Percentiles rank a stretch among this genome's conserved stretches.
Evolutionary conservation across 2,329 filamentous ascomycete genomes (phyloP).

Genomic region (Chaetothyriales sp.): DNA sequence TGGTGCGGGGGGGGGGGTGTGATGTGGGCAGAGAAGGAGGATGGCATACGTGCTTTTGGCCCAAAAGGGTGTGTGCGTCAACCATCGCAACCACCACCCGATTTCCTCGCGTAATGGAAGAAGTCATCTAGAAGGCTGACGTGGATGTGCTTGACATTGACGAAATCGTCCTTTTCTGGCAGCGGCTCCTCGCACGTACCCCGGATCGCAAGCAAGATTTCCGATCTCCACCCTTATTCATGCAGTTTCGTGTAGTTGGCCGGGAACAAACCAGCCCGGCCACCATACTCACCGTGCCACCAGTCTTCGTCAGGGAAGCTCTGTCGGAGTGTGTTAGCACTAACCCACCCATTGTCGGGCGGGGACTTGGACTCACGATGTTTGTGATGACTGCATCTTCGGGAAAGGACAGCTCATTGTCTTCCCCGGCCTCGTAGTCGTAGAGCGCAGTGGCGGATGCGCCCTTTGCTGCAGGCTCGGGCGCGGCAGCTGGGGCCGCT

Average conservation of each 20-base stretch:
- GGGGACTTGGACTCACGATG: constrained; percentile 46
- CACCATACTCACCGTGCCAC: constrained; percentile 85
- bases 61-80: not conserved
- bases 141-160: constrained; percentile 87
- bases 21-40: not conserved
- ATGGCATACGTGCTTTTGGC: not conserved
- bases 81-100: constrained; percentile 32
- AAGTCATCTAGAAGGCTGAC: constrained; percentile 78
- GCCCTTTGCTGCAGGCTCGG: constrained; percentile 28
- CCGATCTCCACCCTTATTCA: constrained; percentile 39
- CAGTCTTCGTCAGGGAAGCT: constrained; percentile 98
- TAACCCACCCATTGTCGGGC: not conserved
- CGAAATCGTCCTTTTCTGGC: constrained; percentile 85
- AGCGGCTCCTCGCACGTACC: constrained; percentile 88
- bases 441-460: constrained; percentile 74
- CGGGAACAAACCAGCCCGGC: constrained; percentile 67
- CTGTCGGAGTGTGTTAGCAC: constrained; percentile 30
- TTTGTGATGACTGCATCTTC: constrained; percentile 72
- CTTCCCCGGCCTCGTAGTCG: constrained; percentile 93
- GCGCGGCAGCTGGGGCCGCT: constrained; percentile 24
- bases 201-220: constrained; percentile 72
- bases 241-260: constrained; percentile 37
- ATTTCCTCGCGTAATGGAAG: constrained; percentile 72
- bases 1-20: too few species aligned
- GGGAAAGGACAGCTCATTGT: constrained; percentile 75